Conservation (phyloP, 1,139 yeast species). For the Candida glucosophila region DNA sequence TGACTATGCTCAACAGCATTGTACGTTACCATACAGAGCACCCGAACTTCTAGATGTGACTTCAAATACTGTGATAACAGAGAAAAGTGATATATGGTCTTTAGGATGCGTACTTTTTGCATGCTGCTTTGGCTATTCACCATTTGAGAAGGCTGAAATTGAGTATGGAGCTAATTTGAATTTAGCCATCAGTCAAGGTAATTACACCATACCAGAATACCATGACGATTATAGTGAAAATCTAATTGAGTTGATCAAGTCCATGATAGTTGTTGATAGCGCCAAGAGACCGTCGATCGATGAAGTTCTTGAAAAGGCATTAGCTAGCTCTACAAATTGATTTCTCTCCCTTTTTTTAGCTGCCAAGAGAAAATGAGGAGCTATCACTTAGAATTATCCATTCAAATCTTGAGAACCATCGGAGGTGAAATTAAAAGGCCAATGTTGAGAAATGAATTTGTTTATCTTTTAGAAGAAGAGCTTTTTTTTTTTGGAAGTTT, state of each 20-base stretch:
- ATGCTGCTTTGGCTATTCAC: slow-evolving; percentile 70
- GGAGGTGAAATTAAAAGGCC: no score
- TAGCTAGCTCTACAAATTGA: slow-evolving; percentile 18
- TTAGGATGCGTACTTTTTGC: slow-evolving; percentile 78
- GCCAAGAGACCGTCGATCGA: slow-evolving; percentile 54
- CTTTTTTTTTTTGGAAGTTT: no score
- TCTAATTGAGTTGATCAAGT: slow-evolving; percentile 45
- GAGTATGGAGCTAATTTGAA: slow-evolving; percentile 77
- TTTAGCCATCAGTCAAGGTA: slow-evolving; percentile 69
- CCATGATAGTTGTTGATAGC: slow-evolving; percentile 58
- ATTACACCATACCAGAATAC: slow-evolving; percentile 51
- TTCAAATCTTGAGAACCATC: no score
- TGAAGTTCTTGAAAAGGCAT: slow-evolving; percentile 42
- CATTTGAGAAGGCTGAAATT: slow-evolving; percentile 77
- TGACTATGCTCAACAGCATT: slow-evolving; percentile 78
- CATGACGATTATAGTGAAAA: slow-evolving; percentile 40
- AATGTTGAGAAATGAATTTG: no score
- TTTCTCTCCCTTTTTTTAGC: no score
- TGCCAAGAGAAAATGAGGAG: no score
- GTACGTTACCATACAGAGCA: slow-evolving; percentile 82
- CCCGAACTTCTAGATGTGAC: slow-evolving; percentile 82
- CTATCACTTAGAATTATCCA: no score
- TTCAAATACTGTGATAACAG: slow-evolving; percentile 55
- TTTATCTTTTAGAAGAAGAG: no score
- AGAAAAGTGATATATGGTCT: slow-evolving; percentile 83